A percentile compares a stretch with the other conserved stretches of the same genome.
These are phyloP conservation scores for Mercurialis annua DNA, from an alignment of 345 rosid genomes.

Conservation along the genomic window DNA sequence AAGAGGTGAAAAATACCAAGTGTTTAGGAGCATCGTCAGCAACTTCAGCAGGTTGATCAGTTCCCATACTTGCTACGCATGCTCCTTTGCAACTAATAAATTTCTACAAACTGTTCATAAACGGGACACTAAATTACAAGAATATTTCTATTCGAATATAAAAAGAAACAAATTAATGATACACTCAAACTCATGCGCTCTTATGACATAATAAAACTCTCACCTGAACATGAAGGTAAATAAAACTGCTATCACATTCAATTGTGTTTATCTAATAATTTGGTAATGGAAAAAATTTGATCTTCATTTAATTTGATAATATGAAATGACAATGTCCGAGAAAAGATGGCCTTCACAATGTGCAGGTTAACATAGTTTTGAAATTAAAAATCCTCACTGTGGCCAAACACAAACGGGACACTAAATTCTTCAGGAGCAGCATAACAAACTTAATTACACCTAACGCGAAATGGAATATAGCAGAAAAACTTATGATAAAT, in stretches of 20 bases:
- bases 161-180: slow-evolving; percentile 6
- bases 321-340: neutral
- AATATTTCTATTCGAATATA: neutral
- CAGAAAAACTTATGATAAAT: too few relatives aligned
- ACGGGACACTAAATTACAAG: slow-evolving; percentile 12
- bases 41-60: slow-evolving; percentile 96
- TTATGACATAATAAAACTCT: neutral
- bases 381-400: neutral
- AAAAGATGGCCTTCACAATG: neutral
- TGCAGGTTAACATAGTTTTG: neutral
- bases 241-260: too few relatives aligned
- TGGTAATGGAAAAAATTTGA: too few relatives aligned
- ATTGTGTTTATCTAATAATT: too few relatives aligned
- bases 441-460: neutral
- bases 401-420: neutral
- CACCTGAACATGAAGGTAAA: neutral
- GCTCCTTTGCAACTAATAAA: slow-evolving; percentile 85
- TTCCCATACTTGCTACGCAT: slow-evolving; percentile 74
- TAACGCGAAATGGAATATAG: too few relatives aligned
- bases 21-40: slow-evolving; percentile 81
- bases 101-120: slow-evolving; percentile 62
- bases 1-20: slow-evolving; percentile 47
- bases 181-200: neutral
- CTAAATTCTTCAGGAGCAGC: neutral
- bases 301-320: neutral